phyloP scores from a whole-genome alignment of 805 yeast species.

The Suhomyces kilbournensis region DNA sequence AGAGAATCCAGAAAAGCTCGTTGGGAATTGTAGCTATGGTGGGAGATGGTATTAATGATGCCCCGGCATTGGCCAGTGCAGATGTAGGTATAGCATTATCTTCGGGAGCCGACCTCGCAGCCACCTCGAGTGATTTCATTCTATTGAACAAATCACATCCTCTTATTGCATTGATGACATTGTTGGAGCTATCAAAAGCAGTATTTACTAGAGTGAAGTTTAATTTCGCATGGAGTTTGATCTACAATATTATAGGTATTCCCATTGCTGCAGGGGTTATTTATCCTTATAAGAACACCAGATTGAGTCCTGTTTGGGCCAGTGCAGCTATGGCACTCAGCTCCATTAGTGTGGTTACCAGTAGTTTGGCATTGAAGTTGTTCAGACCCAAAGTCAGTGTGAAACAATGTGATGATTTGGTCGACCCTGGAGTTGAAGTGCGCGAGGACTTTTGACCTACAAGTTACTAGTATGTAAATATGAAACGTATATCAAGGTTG shows the following conservation, averaged over 20 bases:
- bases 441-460: background rate
- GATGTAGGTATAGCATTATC: constrained; percentile 79
- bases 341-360: constrained; percentile 54
- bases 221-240: constrained; percentile 58
- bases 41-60: constrained; percentile 83
- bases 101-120: constrained; percentile 72
- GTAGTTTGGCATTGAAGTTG: constrained; percentile 51
- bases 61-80: constrained; percentile 73
- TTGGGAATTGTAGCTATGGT: constrained; percentile 57
- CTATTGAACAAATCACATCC: constrained; percentile 54
- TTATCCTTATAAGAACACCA: constrained; percentile 52
- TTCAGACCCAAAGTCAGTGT: constrained; percentile 38
- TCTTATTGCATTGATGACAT: constrained; percentile 48
- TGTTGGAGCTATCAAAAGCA: constrained; percentile 49
- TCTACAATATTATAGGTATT: constrained; percentile 55
- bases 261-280: constrained; percentile 70
- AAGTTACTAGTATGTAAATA: too few relatives aligned
- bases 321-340: constrained; percentile 65
- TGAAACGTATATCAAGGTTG: too few relatives aligned
- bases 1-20: constrained; percentile 45
- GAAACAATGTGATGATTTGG: background rate
- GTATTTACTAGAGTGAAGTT: constrained; percentile 54
- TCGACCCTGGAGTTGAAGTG: constrained; percentile 9
- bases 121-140: constrained; percentile 72
- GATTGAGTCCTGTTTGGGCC: constrained; percentile 63